A percentile compares a stretch with the other conserved stretches of the same genome.
phyloP scores from a whole-genome alignment of 495 filamentous ascomycete genomes.

The Cercophora newfieldiana region DNA sequence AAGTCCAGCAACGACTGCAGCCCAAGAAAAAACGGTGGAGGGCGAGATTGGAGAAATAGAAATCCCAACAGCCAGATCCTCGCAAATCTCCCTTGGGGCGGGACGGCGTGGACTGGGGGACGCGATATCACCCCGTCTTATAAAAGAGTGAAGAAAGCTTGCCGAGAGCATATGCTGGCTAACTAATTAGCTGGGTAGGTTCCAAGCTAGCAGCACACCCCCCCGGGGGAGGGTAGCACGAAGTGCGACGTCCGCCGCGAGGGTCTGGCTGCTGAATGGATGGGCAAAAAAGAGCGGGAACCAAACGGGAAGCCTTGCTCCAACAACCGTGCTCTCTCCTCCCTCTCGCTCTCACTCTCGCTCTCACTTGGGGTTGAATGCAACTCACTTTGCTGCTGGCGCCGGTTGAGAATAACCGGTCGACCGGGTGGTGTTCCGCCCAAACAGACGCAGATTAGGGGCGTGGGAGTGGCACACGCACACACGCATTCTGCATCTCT shows the following conservation, averaged over 20 bases:
- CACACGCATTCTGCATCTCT: too few species aligned
- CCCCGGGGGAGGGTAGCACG: background rate
- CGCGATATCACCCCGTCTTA: background rate
- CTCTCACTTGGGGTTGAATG: background rate
- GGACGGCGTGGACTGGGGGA: background rate
- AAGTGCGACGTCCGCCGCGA: background rate
- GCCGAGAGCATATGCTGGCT: too few species aligned
- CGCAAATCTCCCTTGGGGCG: background rate
- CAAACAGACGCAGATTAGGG: background rate
- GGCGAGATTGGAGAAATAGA: background rate
- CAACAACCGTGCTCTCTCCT: slow-evolving; percentile 11
- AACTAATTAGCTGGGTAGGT: too few species aligned
- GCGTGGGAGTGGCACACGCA: background rate
- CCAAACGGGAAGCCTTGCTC: background rate
- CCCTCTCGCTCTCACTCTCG: too few species aligned
- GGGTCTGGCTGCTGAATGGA: too few species aligned
- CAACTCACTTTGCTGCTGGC: background rate
- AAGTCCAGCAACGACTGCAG: background rate
- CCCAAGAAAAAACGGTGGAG: background rate
- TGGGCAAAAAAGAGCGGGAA: too few species aligned
- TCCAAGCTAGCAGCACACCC: too few species aligned
- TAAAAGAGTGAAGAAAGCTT: too few species aligned
- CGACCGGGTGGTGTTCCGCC: slow-evolving; percentile 3
- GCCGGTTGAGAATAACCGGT: slow-evolving; percentile 22
- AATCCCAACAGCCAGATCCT: background rate